Base-by-base conservation (phyloP, 345 rosid species). In the Rhizophora apiculata region DNA sequence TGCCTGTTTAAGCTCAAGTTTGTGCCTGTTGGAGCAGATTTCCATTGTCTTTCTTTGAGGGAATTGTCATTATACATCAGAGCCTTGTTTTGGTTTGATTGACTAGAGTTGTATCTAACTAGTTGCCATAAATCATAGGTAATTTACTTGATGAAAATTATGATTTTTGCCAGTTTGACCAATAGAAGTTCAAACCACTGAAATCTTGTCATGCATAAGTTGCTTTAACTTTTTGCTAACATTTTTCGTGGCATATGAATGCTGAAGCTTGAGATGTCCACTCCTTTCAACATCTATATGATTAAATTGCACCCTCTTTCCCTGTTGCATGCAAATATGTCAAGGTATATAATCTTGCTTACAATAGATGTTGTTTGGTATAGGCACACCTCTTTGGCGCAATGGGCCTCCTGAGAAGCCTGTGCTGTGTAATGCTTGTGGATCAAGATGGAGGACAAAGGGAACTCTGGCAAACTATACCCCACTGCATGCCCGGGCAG, bases 391-490 rank as follows among this genome's bases (percentile, higher is more conserved):
- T 69, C 80, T 96, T 36, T 96, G 97, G 99, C 79, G 99, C 62
- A 96, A 96, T 70, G 98, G 99, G 54, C 99, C 98, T 74, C 93
- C 97, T 0, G 99, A 96, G 76, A 96, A 96, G 85, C 99, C 98
- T 2, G 95, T 96, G 8, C 73, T 96, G 52, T 96, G 99, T 86
- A 96, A 96, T 85, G 99, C 99, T 15, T 96, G 99, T 75, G 99
- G 99, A 20, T 96, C 99, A 27, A 85, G 99, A 59, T 92, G 95
- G 90, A 85, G 99, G 74, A 85, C 92, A 65, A 91, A 89, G 62
- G 96, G 97, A 77, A 77, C 98, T 43, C 89, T 96, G 36, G 88
- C 80, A 62, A 90, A 96, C 66, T 96, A 96, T 60, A 86, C 87
- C 11, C 98, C 99, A 11, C 90, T 89, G 68, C 92, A 82, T 78